These are phyloP conservation scores for Adansonia digitata DNA, from an alignment of 345 rosid genomes.

Conservation along the genomic window DNA sequence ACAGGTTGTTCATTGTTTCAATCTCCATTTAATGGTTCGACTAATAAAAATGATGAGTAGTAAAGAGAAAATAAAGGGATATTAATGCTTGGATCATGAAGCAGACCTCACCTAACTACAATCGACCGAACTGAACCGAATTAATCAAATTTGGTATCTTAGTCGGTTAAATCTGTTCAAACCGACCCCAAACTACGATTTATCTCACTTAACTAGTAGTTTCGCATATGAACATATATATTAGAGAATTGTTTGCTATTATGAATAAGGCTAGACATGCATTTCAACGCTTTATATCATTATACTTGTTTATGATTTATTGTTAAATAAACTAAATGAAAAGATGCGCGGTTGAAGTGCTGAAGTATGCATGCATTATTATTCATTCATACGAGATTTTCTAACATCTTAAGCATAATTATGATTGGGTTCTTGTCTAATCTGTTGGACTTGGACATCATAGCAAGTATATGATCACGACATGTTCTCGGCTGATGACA, in stretches of 20 bases:
- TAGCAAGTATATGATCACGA: slow-evolving; percentile 88
- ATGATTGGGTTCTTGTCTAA: background rate
- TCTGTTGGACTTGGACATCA: slow-evolving; percentile 9
- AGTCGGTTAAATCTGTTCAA: too few species aligned
- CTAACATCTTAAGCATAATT: background rate
- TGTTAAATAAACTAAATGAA: too few species aligned
- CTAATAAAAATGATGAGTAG: background rate
- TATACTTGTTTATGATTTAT: too few species aligned
- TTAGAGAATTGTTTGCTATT: too few species aligned
- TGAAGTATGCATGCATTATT: too few species aligned
- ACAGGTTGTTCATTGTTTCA: background rate
- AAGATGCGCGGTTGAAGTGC: background rate
- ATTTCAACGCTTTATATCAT: too few species aligned
- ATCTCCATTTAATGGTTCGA: background rate
- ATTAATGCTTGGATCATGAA: background rate
- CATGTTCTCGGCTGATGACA: slow-evolving; percentile 91
- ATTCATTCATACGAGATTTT: background rate
- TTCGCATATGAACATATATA: too few species aligned
- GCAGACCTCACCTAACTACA: too few species aligned
- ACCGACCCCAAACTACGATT: too few species aligned
- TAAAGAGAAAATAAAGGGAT: background rate
- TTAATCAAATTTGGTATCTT: too few species aligned
- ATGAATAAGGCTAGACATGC: background rate
- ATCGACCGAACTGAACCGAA: too few species aligned
- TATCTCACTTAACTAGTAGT: too few species aligned